These are phyloP conservation scores for Trebouxia gelatinosa DNA, from an alignment of 163 green algal species.

Conservation along the genomic window DNA sequence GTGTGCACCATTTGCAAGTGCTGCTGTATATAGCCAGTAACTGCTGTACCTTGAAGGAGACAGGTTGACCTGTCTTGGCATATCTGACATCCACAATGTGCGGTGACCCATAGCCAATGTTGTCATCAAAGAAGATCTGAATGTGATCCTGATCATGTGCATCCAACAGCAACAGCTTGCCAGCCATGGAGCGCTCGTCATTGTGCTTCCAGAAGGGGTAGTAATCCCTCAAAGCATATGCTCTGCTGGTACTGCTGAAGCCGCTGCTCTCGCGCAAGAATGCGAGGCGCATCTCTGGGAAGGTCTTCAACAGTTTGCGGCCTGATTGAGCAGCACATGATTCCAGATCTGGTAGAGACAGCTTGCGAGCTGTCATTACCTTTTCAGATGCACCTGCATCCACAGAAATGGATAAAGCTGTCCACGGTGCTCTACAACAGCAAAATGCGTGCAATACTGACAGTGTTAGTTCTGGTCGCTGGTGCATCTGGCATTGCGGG, in stretches of 20 bases:
- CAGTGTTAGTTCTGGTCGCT: too few species aligned
- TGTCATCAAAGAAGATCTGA: constrained; percentile 54
- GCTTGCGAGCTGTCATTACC: constrained; percentile 24
- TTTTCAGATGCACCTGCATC: constrained; percentile 4
- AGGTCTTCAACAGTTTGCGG: constrained; percentile 4
- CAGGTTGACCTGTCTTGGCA: constrained; percentile 26
- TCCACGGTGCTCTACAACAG: too few species aligned
- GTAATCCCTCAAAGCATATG: constrained; percentile 40
- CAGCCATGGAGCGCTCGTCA: constrained; percentile 37
- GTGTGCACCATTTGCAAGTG: too few species aligned
- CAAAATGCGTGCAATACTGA: too few species aligned
- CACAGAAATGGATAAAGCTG: too few species aligned
- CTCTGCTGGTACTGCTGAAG: constrained; percentile 25
- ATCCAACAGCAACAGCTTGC: constrained; percentile 48
- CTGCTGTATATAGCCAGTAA: too few species aligned
- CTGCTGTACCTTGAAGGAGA: constrained; percentile 34
- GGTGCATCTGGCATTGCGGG: too few species aligned
- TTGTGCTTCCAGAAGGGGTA: constrained; percentile 50
- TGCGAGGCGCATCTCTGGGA: constrained; percentile 14
- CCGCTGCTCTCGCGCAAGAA: constrained; percentile 12
- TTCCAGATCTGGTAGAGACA: constrained; percentile 4
- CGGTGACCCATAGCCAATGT: constrained; percentile 40
- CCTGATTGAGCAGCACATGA: not conserved
- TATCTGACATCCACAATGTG: constrained; percentile 49
- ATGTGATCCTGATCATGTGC: constrained; percentile 29